Percentiles rank a stretch among this genome's conserved stretches.
phyloP scores from a whole-genome alignment of 345 rosid genomes.

The Hevea brasiliensis region DNA sequence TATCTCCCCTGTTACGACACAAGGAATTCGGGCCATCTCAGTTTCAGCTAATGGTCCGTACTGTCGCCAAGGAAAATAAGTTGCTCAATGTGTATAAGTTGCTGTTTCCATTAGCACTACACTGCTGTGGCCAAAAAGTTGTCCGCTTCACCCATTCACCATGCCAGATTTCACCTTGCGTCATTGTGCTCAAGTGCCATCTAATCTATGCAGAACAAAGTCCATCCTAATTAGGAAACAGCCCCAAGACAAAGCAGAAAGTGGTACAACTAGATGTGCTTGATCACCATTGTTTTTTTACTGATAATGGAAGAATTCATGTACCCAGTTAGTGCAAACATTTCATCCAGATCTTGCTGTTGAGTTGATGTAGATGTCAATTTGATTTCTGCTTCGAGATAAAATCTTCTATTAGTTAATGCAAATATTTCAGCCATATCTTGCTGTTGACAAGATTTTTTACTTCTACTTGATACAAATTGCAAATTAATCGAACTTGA shows the following conservation, averaged over 20 bases:
- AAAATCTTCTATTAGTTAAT: not conserved
- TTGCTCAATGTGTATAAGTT: constrained; percentile 20
- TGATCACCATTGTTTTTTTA: constrained; percentile 12
- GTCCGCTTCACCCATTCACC: constrained; percentile 20
- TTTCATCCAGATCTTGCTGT: constrained; percentile 11
- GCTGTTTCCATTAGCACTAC: constrained; percentile 13
- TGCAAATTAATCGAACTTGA: not conserved
- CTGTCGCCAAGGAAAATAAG: constrained; percentile 1
- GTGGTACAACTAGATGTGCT: constrained; percentile 18
- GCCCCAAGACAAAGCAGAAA: constrained; percentile 23
- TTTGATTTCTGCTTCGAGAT: not conserved
- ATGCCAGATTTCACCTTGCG: constrained; percentile 16
- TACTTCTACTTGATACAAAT: not conserved
- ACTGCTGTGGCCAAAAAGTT: constrained; percentile 23
- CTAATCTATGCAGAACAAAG: constrained; percentile 9
- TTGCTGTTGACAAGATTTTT: not conserved
- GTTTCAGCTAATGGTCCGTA: constrained; percentile 16
- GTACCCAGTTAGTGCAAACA: constrained; percentile 16
- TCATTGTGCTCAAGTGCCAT: constrained; percentile 24
- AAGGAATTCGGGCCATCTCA: constrained; percentile 9
- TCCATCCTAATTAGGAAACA: constrained; percentile 2
- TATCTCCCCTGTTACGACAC: not conserved
- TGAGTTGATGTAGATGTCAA: constrained; percentile 15
- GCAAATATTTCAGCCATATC: not conserved
- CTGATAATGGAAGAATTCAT: constrained; percentile 17